Base-by-base conservation (phyloP, 2,329 filamentous ascomycete genomes). In the Botrytis porri region DNA sequence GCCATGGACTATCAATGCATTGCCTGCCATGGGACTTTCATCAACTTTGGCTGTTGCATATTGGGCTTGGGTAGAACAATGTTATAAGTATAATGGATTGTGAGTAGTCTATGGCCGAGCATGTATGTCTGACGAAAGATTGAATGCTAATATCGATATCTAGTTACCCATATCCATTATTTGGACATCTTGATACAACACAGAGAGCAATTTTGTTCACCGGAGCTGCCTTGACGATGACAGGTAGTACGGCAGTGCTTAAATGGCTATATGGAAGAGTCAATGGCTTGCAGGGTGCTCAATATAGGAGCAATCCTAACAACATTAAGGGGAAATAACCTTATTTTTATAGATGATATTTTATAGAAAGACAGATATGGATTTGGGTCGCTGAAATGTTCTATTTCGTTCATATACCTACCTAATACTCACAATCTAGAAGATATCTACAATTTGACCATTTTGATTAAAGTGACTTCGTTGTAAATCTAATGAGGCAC, bases 101-200 rank as follows among this genome's bases (percentile, higher is more conserved):
- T 89, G 80, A 80, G 87, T 82, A 48, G 37, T 20, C 51, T 39
- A 14, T 45, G 22, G 3, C 22, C n/a, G 20, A 7, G 9, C 35
- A 14, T 41, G 32, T 9, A 10, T 12, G 7, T 57, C 35, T 32
- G 25, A 29, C 18, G 6, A 57, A 32, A 9, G 6, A 7, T 32
- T 2, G 1, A 10, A n/a, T 70, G 22, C 72, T 77, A 69, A 79
- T 66, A 4, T 14, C 18, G n/a, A 25, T 32, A 39, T 45, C 3
- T 77, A 92, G 90, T 85, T 97, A 97, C 77, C 94, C 94, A 0
- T 97, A 98, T 81, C 94, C 95, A 1, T 86, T 97, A 39, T 95
- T 98, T 76, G 90, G 85, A 14, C 80, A 92, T 62, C 83, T 97
- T 60, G 86, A 85, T 67, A 92, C 89, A 0, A 80, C 84, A 66